Base-by-base conservation (phyloP, 192 early-diverging fungal species). In the Coemansia sp. region DNA sequence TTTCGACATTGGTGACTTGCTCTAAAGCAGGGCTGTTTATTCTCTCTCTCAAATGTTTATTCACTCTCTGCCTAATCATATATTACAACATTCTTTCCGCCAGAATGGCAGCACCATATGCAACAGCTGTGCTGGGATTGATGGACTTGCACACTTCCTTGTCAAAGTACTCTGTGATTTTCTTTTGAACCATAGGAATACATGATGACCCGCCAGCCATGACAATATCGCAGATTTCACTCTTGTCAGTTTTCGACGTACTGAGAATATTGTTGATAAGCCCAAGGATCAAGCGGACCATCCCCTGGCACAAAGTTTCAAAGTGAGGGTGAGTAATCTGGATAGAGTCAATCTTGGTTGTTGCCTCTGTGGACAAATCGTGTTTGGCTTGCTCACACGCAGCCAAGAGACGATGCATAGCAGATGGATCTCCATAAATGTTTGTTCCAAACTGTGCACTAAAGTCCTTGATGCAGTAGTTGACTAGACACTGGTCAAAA, bases 101-200 rank as follows among this genome's bases (percentile, higher is more conserved):
- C 46, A 50, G 10, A 50, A 97, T 94, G 75, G 95, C 94, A 53
- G 97, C 97, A 86, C 97, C 97, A 80, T 96, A 96, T 68, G 95
- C 97, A 70, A 97, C 95, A 63, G 94, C 95, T 84, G 96, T 95
- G 85, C 97, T 95, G 72, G 95, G 97, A 90, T 97, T 95, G 85
- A 98, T 95, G 65, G 92, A 94, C 87, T 93, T 95, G 91, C 95
- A 94, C 77, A 93, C 93, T 86, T 95, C 94, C 90, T 98, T 98
- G 75, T 94, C 95, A 85, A 98, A 98, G 90, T 89, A 96, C 87
- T 96, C 94, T 32, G 92, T 90, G 73, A 98, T 90, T 78, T 95
- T 89, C 89, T 95, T 93, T 85, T 96, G 94, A 80, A 98, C 88
- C 89, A 95, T 97, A 86, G 96, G 96, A 86, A 98, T 98, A 90